Evolutionary conservation across 2,329 filamentous ascomycete genomes (phyloP), one percentile per base, ranked within the genome.

Genomic region (Cercospora nicotianae): DNA sequence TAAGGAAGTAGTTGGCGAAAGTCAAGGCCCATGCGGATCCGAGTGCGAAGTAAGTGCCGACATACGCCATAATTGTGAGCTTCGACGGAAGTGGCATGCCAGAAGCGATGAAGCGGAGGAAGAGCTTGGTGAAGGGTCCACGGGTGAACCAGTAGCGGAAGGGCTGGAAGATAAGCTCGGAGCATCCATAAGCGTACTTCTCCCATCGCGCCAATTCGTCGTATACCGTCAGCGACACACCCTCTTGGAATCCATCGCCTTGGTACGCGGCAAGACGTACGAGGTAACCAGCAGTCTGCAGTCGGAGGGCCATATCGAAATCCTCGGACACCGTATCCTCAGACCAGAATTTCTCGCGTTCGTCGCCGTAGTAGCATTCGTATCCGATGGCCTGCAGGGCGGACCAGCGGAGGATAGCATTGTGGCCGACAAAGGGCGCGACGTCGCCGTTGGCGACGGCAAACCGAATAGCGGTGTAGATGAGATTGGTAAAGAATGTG

Each of bases 171-270:
- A 94, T 84, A 66, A 94, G 83, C 81, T 94, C 91, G 78, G 91
- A 92, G 80, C 92, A 94, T 42, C 91, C 91, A 74, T 93, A 94
- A 3, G 91, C 92, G 77, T 93, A 93, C 80, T 94, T 94, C 77
- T 94, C 91, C 91, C 92, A 94, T 66, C 91, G 89, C 1, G 91
- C 90, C 68, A 94, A 84, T 79, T 94, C 92, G 79, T 94, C 91
- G 76, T 94, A 93, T 9, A 94, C 91, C 0, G 91, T 94, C 66
- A 94, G 83, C 1, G 91, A 94, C 64, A 94, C 91, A 71, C 92
- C 91, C 77, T 94, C 91, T 77, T 93, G 90, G 83, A 93, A 93
- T 60, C 89, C 90, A n/a, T 90, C 87, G 42, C 89, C 89, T 6
- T 89, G 88, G 85, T 91, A 93, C 20, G 89, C 87, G 8, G 88